Conservation (phyloP, 768 basidiomycete genomes). For the Lyophyllum atratum region DNA sequence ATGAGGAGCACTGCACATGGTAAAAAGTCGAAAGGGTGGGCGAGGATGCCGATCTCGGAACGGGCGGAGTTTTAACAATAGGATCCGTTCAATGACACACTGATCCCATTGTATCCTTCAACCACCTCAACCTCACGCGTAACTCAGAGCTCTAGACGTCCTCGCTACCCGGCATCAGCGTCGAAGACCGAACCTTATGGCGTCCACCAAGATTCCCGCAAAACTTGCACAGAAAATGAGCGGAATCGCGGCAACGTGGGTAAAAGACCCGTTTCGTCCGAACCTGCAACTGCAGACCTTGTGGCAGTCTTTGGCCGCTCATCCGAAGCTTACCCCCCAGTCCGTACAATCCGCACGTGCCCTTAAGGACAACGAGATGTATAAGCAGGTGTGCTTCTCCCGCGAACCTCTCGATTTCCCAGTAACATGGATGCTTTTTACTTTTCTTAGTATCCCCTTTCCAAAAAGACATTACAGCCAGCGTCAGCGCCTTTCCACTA, state of each 20-base stretch:
- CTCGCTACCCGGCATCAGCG: not conserved
- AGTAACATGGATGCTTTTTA: slow-evolving; percentile 15
- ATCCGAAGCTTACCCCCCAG: slow-evolving; percentile 64
- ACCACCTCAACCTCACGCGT: not conserved
- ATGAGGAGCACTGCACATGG: not conserved
- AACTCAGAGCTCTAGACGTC: not conserved
- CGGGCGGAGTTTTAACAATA: slow-evolving; percentile 10
- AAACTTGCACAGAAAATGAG: slow-evolving; percentile 52
- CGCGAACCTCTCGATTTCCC: slow-evolving; percentile 24
- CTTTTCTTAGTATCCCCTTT: slow-evolving; percentile 60
- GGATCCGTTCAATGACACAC: not conserved
- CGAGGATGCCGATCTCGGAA: not conserved
- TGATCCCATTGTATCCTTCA: not conserved
- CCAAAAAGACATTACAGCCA: slow-evolving; percentile 63
- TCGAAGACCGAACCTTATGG: slow-evolving; percentile 12
- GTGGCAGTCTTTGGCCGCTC: slow-evolving; percentile 61
- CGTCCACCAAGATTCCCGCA: slow-evolving; percentile 22
- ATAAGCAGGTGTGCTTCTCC: slow-evolving; percentile 55
- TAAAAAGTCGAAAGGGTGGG: not conserved
- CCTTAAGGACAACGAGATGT: slow-evolving; percentile 54
- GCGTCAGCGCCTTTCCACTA: slow-evolving; percentile 76
- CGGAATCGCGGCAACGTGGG: slow-evolving; percentile 63
- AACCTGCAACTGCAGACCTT: slow-evolving; percentile 72
- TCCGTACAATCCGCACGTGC: slow-evolving; percentile 63
- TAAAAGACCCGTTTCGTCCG: slow-evolving; percentile 73